Evolutionary conservation across 805 yeast species (phyloP).

Genomic region (Lipomyces anomalus): DNA sequence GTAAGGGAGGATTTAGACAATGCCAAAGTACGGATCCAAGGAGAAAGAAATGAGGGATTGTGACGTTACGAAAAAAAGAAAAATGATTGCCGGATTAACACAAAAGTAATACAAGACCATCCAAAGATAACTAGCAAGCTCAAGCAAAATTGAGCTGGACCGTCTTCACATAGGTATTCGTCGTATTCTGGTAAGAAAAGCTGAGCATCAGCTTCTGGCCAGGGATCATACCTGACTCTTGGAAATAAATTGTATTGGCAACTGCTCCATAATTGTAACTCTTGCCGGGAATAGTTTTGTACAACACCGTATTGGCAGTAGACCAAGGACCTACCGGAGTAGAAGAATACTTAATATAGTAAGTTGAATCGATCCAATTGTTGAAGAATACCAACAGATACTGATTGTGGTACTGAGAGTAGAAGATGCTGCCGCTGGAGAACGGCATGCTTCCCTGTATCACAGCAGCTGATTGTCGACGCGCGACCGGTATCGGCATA

Average conservation of each 20-base stretch:
- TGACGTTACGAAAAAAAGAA: too few relatives aligned
- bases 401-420: slow-evolving; percentile 20
- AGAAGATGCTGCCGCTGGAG: slow-evolving; percentile 16
- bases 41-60: too few relatives aligned
- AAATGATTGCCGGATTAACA: too few relatives aligned
- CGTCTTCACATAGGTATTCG: too few relatives aligned
- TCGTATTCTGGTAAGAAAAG: slow-evolving; percentile 13
- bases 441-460: slow-evolving; percentile 14
- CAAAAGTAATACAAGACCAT: too few relatives aligned
- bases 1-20: too few relatives aligned
- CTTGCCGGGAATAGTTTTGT: slow-evolving; percentile 4
- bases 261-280: slow-evolving; percentile 20
- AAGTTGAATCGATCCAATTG: slow-evolving; percentile 19
- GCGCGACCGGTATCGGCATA: slow-evolving; percentile 15
- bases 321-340: slow-evolving; percentile 22
- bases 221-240: slow-evolving; percentile 1
- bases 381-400: slow-evolving; percentile 13
- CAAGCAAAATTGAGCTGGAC: too few relatives aligned
- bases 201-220: slow-evolving; percentile 12
- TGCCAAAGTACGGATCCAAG: too few relatives aligned
- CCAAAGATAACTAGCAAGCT: too few relatives aligned
- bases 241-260: slow-evolving; percentile 12
- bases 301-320: slow-evolving; percentile 6
- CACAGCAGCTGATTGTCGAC: slow-evolving; percentile 14
- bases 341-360: slow-evolving; percentile 10